Conservation (phyloP, 1,284 basidiomycete species). For the Cerrena zonata region DNA sequence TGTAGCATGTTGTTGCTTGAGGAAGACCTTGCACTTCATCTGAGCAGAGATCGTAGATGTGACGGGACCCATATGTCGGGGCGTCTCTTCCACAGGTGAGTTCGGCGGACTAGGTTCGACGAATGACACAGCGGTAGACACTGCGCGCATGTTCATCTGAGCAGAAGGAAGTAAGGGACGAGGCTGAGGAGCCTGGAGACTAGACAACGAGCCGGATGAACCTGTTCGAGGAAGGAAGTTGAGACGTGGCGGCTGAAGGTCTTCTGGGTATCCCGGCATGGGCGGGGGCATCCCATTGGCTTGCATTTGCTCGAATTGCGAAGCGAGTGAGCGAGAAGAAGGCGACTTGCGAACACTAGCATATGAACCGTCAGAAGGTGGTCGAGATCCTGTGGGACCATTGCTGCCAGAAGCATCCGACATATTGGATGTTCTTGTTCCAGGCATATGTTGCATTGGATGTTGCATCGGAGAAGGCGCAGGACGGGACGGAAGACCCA, state of each 20-base stretch:
- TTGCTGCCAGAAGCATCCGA: constrained; percentile 2
- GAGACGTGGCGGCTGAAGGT: constrained; percentile 22
- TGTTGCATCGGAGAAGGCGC: constrained; percentile 5
- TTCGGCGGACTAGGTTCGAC: constrained; percentile 71
- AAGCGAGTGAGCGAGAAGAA: constrained; percentile 57
- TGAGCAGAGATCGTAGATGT: constrained; percentile 77
- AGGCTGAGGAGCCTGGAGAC: constrained; percentile 42
- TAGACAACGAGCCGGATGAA: constrained; percentile 30
- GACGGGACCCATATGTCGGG: constrained; percentile 56
- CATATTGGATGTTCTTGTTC: constrained; percentile 6
- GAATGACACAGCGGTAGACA: constrained; percentile 49
- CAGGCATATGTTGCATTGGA: neutral
- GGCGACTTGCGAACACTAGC: constrained; percentile 48
- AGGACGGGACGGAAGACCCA: constrained; percentile 10
- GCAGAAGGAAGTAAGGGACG: constrained; percentile 60
- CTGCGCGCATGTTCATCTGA: constrained; percentile 44
- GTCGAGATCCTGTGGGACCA: constrained; percentile 19
- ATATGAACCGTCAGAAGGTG: constrained; percentile 35
- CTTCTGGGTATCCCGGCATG: constrained; percentile 34
- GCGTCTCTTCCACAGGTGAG: constrained; percentile 62
- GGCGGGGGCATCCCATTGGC: constrained; percentile 33
- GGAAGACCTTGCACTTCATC: constrained; percentile 98
- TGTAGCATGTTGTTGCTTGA: constrained; percentile 90
- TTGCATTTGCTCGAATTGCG: constrained; percentile 41
- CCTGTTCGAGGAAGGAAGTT: constrained; percentile 28